Base-by-base conservation (phyloP, 148 eudicot genomes). In the Fagopyrum esculentum region DNA sequence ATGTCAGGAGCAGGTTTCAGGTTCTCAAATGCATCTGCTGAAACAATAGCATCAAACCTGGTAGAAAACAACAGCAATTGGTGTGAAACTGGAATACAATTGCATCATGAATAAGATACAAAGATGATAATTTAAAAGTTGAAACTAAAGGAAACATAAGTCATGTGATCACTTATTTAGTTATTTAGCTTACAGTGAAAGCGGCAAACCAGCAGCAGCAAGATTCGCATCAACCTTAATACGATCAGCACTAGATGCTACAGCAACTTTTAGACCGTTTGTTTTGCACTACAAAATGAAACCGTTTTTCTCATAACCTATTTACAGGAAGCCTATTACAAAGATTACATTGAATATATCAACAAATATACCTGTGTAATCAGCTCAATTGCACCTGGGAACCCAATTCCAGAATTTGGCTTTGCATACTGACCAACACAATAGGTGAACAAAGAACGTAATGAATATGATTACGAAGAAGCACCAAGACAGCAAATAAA, bases 31-130 rank as follows among this genome's bases (percentile, higher is more conserved):
- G 96, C 96, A 89, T 95, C 98, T 75, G 97, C 98, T 66, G 98
- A 95, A 73, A 95, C 97, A 85, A 95, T 92, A 73, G 98, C 96
- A 82, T 95, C 97, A 80, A 95, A 95, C 88, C 98, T 95, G 89
- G 74, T 16, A 74, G 45, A 71, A 3, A 63, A 74, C 5, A 77
- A 17, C 26, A 3, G 17, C 57, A 15, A 52, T 52, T 52, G 57
- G 7, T 16, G 6, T 55, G 60, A 16, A 55, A 22, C 17, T 22
- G 9, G 12, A 22, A 19, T n/a, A 5, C 30, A 59, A 19, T 59
- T 19, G 19, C 4, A 59, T 19, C 9, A 59, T 19, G 40, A 29
- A 61, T 0, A 61, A 61, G 43, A 61, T 3, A 61, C 8, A 61
- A 11, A 0, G 22, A 17, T 17, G 40, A 35, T 35, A 35, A 35